Base-by-base conservation (phyloP, 2,329 filamentous ascomycete species). In the Microcyclosporella mali region DNA sequence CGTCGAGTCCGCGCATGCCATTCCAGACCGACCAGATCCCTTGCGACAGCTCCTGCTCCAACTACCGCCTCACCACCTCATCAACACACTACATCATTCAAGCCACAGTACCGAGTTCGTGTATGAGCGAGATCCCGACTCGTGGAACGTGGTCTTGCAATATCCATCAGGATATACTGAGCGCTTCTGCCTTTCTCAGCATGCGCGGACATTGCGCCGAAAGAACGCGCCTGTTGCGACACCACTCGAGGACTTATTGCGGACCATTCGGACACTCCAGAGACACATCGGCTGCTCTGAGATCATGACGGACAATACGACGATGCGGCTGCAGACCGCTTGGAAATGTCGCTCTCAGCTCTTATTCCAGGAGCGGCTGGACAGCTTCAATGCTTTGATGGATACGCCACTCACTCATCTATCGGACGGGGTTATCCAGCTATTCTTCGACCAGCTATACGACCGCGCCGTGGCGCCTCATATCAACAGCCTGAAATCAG, bases 401-500 rank as follows among this genome's bases (percentile, higher is more conserved):
- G 21, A 6, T 9, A 25, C 21, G 9, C 21, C 21, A 6, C 21
- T 25, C 21, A 25, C 21, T 4, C 21, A 25, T 6, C 9, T 25
- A 25, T 25, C 21, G 4, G 21, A 25, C 21, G 21, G 9, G 9
- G 9, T 44, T 8, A 21, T 44, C 21, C 19, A 39, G 21, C 70
- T 95, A 15, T 79, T 84, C 6, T 73, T 84, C 35, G 77, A 78
- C 33, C 76, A 97, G 62, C 82, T 88, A 14, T 95, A 95, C 67
- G 82, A 89, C 59, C 85, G 90, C 40, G 90, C 86, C 8, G 88
- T 95, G 6, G 28, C 41, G 10, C 90, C 89, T 2, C 88, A 86
- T 7, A 78, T 84, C 44, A 85, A 94, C 15, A 84, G 92, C 49
- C 77, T 83, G 9, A 77, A 95, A 9, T 79, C 81, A 45, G 80